Conservation (phyloP, 768 basidiomycete genomes). For the Suillus occidentalis region DNA sequence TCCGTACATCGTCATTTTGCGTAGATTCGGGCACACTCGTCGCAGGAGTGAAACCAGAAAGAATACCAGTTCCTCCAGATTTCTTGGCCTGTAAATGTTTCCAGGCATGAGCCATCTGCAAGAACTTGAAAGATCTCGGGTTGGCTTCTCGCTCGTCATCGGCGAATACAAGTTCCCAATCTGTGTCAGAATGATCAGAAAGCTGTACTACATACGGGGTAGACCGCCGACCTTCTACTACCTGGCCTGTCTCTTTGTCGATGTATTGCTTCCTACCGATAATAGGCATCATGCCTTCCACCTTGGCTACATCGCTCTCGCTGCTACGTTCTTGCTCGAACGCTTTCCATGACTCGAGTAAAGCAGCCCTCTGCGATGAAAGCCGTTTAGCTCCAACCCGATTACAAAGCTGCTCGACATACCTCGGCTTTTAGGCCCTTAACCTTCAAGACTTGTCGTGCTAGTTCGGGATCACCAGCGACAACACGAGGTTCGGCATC, state of each 20-base stretch:
- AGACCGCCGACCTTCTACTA: constrained; percentile 69
- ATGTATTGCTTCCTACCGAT: constrained; percentile 82
- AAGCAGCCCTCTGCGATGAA: constrained; percentile 71
- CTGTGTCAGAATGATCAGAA: constrained; percentile 39
- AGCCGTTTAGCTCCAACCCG: neutral
- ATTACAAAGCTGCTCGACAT: constrained; percentile 20
- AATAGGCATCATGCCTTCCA: constrained; percentile 91
- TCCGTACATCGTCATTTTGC: constrained; percentile 21
- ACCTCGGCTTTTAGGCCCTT: constrained; percentile 89
- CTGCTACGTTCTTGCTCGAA: constrained; percentile 86
- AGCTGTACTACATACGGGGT: neutral
- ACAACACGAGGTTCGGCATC: constrained; percentile 53
- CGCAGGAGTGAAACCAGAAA: constrained; percentile 53
- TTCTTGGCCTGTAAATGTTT: constrained; percentile 53
- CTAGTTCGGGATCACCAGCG: constrained; percentile 67
- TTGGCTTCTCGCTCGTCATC: constrained; percentile 96
- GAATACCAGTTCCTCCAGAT: constrained; percentile 31
- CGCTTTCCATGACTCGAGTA: constrained; percentile 93
- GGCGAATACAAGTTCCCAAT: constrained; percentile 94
- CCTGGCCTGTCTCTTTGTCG: constrained; percentile 81
- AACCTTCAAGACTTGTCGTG: constrained; percentile 75
- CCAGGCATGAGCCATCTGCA: constrained; percentile 96
- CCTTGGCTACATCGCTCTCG: constrained; percentile 71
- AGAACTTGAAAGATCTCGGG: constrained; percentile 91
- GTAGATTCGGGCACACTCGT: constrained; percentile 12